Percentiles rank a stretch among this genome's conserved stretches.
phyloP scores from a whole-genome alignment of 306 rosid genomes.

The Cyamopsis tetragonoloba region DNA sequence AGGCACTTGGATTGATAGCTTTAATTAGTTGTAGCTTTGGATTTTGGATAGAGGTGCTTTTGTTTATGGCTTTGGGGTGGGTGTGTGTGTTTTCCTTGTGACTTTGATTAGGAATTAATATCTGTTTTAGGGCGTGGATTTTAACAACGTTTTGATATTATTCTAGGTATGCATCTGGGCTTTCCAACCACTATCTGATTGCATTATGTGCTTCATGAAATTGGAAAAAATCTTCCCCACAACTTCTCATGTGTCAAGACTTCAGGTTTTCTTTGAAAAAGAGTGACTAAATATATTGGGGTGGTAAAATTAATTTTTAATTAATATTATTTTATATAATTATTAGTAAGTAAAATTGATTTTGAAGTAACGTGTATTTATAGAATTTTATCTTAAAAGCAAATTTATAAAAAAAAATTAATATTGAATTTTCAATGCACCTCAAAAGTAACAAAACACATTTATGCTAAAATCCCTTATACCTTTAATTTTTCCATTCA shows the following conservation, averaged over 20 bases:
- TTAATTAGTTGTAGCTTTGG: neutral
- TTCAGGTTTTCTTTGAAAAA: constrained; percentile 34
- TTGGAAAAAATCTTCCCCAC: constrained; percentile 17
- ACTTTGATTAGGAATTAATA: constrained; percentile 29
- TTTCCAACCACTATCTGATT: constrained; percentile 22
- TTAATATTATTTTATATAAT: too few relatives aligned
- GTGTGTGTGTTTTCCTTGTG: constrained; percentile 55
- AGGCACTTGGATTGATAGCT: constrained; percentile 14
- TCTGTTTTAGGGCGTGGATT: constrained; percentile 5
- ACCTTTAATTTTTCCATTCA: too few relatives aligned
- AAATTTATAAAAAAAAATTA: too few relatives aligned
- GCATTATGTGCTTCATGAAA: neutral
- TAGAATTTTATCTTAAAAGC: too few relatives aligned
- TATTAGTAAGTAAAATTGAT: too few relatives aligned
- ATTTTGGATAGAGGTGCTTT: neutral
- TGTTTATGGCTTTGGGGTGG: neutral
- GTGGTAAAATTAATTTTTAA: neutral
- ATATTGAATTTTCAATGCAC: too few relatives aligned
- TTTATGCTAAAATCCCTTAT: too few relatives aligned
- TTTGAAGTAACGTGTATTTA: too few relatives aligned
- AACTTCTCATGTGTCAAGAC: constrained; percentile 31
- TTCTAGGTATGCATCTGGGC: constrained; percentile 31
- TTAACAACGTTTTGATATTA: neutral
- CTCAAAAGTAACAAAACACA: too few relatives aligned
- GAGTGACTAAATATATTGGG: too few relatives aligned